Base-by-base conservation (phyloP, 2,329 filamentous ascomycete species). In the Xylariaceae sp. region DNA sequence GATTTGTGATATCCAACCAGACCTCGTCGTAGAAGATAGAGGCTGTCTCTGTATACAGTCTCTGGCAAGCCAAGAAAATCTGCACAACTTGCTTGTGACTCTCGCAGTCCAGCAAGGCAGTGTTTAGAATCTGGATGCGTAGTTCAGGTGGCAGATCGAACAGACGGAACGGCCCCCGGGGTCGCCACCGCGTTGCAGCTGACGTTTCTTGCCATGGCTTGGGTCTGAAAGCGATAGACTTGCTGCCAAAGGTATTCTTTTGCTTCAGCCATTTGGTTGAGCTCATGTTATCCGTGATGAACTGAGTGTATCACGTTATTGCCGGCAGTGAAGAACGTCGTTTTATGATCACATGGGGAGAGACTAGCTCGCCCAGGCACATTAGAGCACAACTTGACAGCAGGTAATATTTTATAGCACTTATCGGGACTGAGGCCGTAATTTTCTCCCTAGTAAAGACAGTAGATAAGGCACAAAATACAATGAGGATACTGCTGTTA, bases 121-220 rank as follows among this genome's bases (percentile, higher is more conserved):
- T 32, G 16, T 35, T 48, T 6, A 68, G 43, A 26, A 69, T 65
- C 9, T 59, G 48, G 18, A 50, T 54, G 33, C 66, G 59, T 5
- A 69, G 32, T 53, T 69, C 67, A 3, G 64, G 57, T 2, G 67
- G 65, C 0, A 69, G 60, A 11, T 67, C 60, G 29, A 68, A 63
- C 30, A 66, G 66, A 6, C 61, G 63, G 29, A 69, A 68, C 0
- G 61, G 54, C 0, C 61, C 65, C 11, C 35, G 55, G 40, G 32
- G 39, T 29, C 36, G 49, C 57, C 54, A 56, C 50, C 53, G 58
- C 6, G 53, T 8, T 15, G 53, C n/a, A n/a, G 18, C 6, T 6
- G 52, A 13, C 1, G 18, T 6, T 16, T 15, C 20, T 8, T 41
- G 32, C 3, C 45, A 50, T 29, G 55, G 55, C 42, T 59, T 63